Evolutionary conservation across 768 basidiomycete species (phyloP).

Genomic region (Gyrodon lividus): DNA sequence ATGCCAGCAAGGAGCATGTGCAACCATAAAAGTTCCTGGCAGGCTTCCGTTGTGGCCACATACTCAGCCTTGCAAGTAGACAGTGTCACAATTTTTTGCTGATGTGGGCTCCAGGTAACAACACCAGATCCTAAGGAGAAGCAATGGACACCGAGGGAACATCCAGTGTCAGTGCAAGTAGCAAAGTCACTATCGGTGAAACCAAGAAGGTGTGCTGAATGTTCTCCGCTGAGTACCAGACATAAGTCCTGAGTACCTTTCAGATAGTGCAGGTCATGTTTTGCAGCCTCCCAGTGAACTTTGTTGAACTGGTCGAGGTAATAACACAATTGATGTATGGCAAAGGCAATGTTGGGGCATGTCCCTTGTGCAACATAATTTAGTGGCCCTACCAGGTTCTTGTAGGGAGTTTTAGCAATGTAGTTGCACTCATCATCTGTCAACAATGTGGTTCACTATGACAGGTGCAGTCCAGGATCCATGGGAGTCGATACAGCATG

Average conservation of each 20-base stretch:
- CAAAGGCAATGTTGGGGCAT: conserved; percentile 8
- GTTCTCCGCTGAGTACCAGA: conserved; percentile 6
- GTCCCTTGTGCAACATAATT: conserved; percentile 20
- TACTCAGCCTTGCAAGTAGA: conserved; percentile 48
- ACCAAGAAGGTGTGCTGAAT: conserved; percentile 6
- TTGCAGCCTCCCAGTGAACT: conserved; percentile 14
- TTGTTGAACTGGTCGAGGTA: conserved; percentile 9
- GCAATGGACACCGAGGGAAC: conserved; percentile 21
- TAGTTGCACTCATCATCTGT: background rate
- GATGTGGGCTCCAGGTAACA: conserved; percentile 32
- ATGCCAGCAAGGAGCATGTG: conserved; percentile 18
- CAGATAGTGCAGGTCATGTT: conserved; percentile 15
- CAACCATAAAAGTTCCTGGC: conserved; percentile 38
- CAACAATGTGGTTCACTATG: background rate
- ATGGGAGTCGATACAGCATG: conserved; percentile 16
- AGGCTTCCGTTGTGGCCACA: conserved; percentile 34
- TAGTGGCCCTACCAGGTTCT: conserved; percentile 23
- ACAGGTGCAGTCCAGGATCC: conserved; percentile 15
- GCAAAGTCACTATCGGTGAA: conserved; percentile 30
- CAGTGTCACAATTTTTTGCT: conserved; percentile 37
- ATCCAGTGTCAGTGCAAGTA: conserved; percentile 18
- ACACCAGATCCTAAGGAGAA: conserved; percentile 24
- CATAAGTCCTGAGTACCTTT: background rate
- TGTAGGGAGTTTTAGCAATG: conserved; percentile 9
- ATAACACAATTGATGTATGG: conserved; percentile 3